Evolutionary conservation across 2,329 filamentous ascomycete species (phyloP).

Genomic region (Rhynchosporium graminicola): DNA sequence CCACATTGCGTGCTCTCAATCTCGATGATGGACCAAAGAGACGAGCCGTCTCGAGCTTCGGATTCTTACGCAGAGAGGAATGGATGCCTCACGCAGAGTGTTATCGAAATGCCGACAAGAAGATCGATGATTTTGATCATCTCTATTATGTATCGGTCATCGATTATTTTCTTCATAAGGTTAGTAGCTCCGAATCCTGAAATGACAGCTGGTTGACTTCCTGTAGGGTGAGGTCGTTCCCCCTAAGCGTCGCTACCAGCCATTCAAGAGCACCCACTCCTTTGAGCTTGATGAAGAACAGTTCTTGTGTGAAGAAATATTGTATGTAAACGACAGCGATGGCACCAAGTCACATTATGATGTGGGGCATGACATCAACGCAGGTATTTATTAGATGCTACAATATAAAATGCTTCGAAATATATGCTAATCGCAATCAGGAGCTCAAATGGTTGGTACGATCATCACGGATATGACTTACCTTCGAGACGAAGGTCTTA

Average conservation of each 20-base stretch:
- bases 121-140: background rate
- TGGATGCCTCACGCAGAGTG: background rate
- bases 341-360: constrained; percentile 21
- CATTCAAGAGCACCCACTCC: background rate
- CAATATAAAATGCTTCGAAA: background rate
- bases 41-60: background rate
- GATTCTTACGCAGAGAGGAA: background rate
- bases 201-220: background rate
- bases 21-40: background rate
- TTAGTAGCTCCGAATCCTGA: background rate
- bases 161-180: background rate
- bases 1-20: background rate
- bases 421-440: constrained; percentile 12
- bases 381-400: constrained; percentile 4
- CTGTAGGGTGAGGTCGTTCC: background rate
- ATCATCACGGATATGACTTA: constrained; percentile 29
- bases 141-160: background rate
- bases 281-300: background rate
- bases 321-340: constrained; percentile 26
- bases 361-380: constrained; percentile 17
- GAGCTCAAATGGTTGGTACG: constrained; percentile 22
- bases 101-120: background rate
- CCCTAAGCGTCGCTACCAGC: background rate
- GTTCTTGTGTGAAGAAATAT: constrained; percentile 25
- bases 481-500: constrained; percentile 21